Base-by-base conservation (phyloP, 2,329 filamentous ascomycete species). In the Sporothrix pseudoabietina region DNA sequence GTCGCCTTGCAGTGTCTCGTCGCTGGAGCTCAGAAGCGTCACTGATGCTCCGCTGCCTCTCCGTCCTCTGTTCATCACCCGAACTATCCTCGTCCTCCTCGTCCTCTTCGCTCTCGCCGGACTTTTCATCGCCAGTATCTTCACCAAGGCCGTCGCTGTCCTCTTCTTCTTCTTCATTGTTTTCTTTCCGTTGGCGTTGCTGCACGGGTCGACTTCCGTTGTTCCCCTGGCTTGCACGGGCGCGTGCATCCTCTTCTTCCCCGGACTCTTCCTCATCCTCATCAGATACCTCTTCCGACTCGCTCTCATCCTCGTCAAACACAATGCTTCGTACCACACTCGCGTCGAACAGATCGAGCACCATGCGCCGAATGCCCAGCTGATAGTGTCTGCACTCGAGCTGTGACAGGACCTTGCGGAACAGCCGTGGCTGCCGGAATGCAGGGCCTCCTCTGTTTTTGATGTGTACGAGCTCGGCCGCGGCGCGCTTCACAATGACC, bases 341-440 rank as follows among this genome's bases (percentile, higher is more conserved):
- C 82, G 95, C 96, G 79, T 98, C 95, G 78, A 99, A 99, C 30
- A 99, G 83, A 79, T 98, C 96, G 74, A 98, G 90, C 49, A 97
- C 92, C 82, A 97, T 94, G 63, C 95, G 91, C 75, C 95, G 91
- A 39, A 97, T 92, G 0, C 91, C 91, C 1, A 99, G 87, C 30
- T 94, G 89, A 82, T 96, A 98, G 79, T 97, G 94, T 78, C 97
- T 95, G 77, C 89, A 90, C 81, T 98, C 94, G 74, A 99, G 86
- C 68, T 98, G 86, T 9, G 89, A 88, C 85, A 99, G 90, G 65
- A 96, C 90, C 79, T 94, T 93, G 77, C 91, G 90, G 84, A 98
- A 98, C 57, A 99, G 87, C 5, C 87, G 85, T 5, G 91, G 88
- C 78, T 92, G 91, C 52, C 88, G 87, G 80, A 99, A 98, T 0